These are phyloP conservation scores for Domatiomyces catenatus DNA, from an alignment of 2,329 filamentous ascomycete genomes.

Conservation along the genomic window DNA sequence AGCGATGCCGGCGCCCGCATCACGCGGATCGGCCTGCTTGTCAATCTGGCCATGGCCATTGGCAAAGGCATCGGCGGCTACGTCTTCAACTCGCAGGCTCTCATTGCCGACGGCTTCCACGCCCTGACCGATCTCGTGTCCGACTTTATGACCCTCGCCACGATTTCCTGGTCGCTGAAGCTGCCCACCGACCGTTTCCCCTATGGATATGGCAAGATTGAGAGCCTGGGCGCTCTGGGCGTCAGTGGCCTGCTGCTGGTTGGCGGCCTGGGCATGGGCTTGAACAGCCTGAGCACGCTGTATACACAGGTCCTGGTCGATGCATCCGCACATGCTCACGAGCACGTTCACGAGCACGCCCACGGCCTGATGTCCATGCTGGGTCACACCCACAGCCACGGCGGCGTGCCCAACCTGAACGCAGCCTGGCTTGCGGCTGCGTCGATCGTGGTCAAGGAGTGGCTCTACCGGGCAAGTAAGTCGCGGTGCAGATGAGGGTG, in stretches of 20 bases:
- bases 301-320: conserved; percentile 61
- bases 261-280: conserved; percentile 84
- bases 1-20: conserved; percentile 88
- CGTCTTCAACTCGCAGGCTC: conserved; percentile 83
- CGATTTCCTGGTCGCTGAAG: conserved; percentile 82
- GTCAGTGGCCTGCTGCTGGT: conserved; percentile 82
- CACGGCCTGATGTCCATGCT: conserved; percentile 37
- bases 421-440: conserved; percentile 87
- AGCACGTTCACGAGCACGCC: conserved; percentile 23
- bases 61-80: conserved; percentile 87
- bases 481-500: conserved; percentile 15
- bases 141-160: conserved; percentile 83
- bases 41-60: conserved; percentile 87
- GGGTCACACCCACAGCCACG: conserved; percentile 50
- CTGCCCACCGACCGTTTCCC: conserved; percentile 74
- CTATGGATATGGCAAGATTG: conserved; percentile 90
- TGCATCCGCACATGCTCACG: conserved; percentile 40
- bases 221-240: conserved; percentile 82
- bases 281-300: conserved; percentile 54
- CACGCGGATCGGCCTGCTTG: conserved; percentile 72
- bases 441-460: conserved; percentile 87
- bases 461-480: conserved; percentile 91
- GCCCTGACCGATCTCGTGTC: conserved; percentile 89
- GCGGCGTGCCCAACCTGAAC: conserved; percentile 65
- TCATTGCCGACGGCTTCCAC: conserved; percentile 89